Conservation (phyloP, 2,329 filamentous ascomycete species). For the Xylaria sp. region DNA sequence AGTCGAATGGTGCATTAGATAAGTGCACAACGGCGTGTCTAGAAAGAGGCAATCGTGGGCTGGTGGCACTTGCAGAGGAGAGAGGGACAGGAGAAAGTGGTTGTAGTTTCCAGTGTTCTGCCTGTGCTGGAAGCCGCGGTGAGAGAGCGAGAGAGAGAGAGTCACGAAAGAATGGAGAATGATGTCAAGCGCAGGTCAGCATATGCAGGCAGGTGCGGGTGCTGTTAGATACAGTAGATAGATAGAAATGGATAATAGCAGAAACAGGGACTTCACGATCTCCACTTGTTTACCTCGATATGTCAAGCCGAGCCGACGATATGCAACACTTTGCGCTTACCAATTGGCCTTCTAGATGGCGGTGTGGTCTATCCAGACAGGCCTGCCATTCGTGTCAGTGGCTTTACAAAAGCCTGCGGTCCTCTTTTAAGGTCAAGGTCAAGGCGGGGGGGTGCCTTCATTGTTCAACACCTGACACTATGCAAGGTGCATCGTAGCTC, state of each 20-base stretch:
- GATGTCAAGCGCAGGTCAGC: conserved; percentile 33
- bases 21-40: neutral
- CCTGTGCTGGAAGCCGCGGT: conserved; percentile 3
- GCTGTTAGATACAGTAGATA: neutral
- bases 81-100: neutral
- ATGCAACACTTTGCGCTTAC: neutral
- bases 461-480: neutral
- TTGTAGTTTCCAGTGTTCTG: neutral
- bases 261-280: conserved; percentile 27
- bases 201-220: neutral
- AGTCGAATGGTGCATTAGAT: neutral
- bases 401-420: neutral
- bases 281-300: conserved; percentile 24
- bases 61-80: neutral
- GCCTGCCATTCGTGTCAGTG: neutral
- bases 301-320: neutral
- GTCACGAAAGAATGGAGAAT: conserved; percentile 40
- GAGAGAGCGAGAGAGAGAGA: conserved; percentile 24
- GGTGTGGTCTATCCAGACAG: neutral
- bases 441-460: neutral
- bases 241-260: too few relatives aligned
- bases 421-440: neutral
- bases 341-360: neutral
- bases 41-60: neutral
- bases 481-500: neutral